Conservation (phyloP, 352 stramenopile species). For the Phytopythium cucurbitacearum region DNA sequence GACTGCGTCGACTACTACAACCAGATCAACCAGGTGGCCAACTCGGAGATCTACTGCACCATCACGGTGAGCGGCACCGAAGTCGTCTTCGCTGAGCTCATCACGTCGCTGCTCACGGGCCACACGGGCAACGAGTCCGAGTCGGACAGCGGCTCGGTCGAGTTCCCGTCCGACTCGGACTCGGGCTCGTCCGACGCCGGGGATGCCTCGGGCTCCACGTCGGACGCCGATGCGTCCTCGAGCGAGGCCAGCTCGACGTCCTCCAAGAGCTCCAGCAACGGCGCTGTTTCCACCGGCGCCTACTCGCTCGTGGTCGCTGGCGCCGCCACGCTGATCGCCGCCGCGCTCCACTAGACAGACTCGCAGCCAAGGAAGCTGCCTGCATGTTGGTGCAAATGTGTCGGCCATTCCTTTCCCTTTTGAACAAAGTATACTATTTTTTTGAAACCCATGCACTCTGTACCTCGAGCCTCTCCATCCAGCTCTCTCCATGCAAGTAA, state of each 20-base stretch:
- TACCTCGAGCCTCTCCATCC: too few species aligned
- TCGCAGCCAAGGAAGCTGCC: too few species aligned
- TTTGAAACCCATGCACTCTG: too few species aligned
- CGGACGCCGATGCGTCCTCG: slow-evolving; percentile 2
- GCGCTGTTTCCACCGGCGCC: not conserved
- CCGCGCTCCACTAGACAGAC: slow-evolving; percentile 13
- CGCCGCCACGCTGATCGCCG: slow-evolving; percentile 15
- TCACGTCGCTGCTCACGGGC: slow-evolving; percentile 51
- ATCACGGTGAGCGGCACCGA: slow-evolving; percentile 35
- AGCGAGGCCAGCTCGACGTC: slow-evolving; percentile 3
- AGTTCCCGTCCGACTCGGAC: slow-evolving; percentile 16
- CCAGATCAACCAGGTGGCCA: slow-evolving; percentile 68
- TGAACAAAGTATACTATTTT: slow-evolving; percentile 16
- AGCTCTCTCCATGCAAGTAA: too few species aligned
- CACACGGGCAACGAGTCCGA: slow-evolving; percentile 61
- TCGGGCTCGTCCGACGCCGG: slow-evolving; percentile 6
- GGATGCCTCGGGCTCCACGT: slow-evolving; percentile 8
- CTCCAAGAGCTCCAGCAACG: slow-evolving; percentile 3
- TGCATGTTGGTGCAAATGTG: too few species aligned
- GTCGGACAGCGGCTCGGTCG: slow-evolving; percentile 28
- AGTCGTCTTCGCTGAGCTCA: slow-evolving; percentile 44
- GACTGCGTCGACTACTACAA: slow-evolving; percentile 67
- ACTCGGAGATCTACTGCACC: slow-evolving; percentile 57
- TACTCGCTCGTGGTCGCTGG: slow-evolving; percentile 14
- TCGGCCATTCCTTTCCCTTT: slow-evolving; percentile 5